Conservation (phyloP, 768 basidiomycete genomes). For the Podaxis rugospora region DNA sequence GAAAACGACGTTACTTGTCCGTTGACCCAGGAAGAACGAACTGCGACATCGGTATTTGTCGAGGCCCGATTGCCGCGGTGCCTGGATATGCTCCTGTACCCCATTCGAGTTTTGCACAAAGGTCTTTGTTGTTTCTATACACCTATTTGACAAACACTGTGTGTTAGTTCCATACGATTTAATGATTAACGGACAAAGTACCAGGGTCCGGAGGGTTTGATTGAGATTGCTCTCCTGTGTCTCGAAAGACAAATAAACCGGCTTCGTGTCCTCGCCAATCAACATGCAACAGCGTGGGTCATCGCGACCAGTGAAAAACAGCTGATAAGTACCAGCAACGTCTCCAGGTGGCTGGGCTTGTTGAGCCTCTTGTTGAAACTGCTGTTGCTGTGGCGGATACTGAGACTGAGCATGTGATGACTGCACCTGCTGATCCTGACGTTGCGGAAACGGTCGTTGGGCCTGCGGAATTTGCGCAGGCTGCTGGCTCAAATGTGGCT, state of each 20-base stretch:
- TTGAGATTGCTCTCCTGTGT: slow-evolving; percentile 44
- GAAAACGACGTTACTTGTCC: slow-evolving; percentile 36
- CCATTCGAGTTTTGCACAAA: slow-evolving; percentile 47
- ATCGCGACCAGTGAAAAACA: slow-evolving; percentile 69
- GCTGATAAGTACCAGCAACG: slow-evolving; percentile 40
- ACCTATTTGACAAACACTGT: slow-evolving; percentile 24
- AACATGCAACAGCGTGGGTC: slow-evolving; percentile 65
- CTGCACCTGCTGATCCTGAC: background rate
- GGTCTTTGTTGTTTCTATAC: slow-evolving; percentile 43
- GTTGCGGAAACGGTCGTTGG: background rate
- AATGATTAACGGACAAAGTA: slow-evolving; percentile 23
- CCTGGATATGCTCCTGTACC: slow-evolving; percentile 50
- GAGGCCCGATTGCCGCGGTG: slow-evolving; percentile 50
- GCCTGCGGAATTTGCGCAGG: background rate
- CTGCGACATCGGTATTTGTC: slow-evolving; percentile 57
- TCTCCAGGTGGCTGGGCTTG: background rate
- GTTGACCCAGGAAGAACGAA: slow-evolving; percentile 51
- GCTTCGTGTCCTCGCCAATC: slow-evolving; percentile 59
- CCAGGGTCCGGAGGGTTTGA: slow-evolving; percentile 45
- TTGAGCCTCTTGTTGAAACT: background rate
- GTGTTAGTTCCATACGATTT: slow-evolving; percentile 11
- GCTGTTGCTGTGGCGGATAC: background rate
- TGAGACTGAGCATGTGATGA: background rate
- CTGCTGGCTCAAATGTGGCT: background rate
- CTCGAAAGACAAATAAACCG: slow-evolving; percentile 64